phyloP scores from a whole-genome alignment of 805 yeast genomes.

The Ogataea degrootiae region DNA sequence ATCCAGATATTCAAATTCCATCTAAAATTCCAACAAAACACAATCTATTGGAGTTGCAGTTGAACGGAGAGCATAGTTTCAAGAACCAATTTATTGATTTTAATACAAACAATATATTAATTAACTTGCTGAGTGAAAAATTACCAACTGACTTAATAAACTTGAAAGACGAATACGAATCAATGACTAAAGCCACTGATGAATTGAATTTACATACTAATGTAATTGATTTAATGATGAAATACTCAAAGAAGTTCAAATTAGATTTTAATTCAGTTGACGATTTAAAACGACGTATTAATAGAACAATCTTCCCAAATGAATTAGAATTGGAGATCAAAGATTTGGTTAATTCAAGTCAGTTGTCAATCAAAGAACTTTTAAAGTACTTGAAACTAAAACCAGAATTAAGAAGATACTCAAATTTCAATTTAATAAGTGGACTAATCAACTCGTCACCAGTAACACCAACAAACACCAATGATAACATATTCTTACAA shows the following conservation, averaged over 20 bases:
- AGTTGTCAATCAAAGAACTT: background rate
- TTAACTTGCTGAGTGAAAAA: conserved; percentile 8
- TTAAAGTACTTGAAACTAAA: conserved; percentile 1
- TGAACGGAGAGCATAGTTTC: conserved; percentile 13
- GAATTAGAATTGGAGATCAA: background rate
- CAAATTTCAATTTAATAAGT: conserved; percentile 5
- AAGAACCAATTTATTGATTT: conserved; percentile 14
- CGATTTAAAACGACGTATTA: too few relatives aligned
- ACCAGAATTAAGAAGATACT: conserved; percentile 3
- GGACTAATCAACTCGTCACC: conserved; percentile 3
- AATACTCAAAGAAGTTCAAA: too few relatives aligned
- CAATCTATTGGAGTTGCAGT: conserved; percentile 2
- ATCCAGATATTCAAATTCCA: background rate
- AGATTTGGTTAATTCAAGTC: background rate
- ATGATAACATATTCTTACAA: conserved; percentile 1
- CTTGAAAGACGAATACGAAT: conserved; percentile 13
- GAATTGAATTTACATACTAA: too few relatives aligned
- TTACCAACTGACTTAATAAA: conserved; percentile 11
- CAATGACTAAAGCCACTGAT: background rate
- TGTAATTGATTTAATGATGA: too few relatives aligned
- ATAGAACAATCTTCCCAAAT: too few relatives aligned
- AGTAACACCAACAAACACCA: background rate
- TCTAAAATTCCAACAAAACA: conserved; percentile 6
- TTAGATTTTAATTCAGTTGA: too few relatives aligned
- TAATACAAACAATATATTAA: conserved; percentile 11